phyloP scores from a whole-genome alignment of 2,329 filamentous ascomycete species.

The Macrophomina tecta region DNA sequence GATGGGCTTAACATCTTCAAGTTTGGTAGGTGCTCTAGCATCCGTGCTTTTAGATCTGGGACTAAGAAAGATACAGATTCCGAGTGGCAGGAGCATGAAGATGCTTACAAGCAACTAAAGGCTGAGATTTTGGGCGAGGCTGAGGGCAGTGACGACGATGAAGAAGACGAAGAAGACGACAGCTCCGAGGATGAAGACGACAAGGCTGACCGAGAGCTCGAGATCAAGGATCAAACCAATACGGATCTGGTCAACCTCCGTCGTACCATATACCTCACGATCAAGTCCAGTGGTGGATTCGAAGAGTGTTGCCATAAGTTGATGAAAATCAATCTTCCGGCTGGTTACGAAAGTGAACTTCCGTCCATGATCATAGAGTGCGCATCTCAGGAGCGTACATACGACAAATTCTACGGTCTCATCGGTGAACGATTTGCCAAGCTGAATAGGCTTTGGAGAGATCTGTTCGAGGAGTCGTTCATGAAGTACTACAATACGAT shows the following conservation, averaged over 20 bases:
- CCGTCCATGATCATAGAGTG: conserved; percentile 98
- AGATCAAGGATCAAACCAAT: conserved; percentile 98
- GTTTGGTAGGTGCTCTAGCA: conserved; percentile 48
- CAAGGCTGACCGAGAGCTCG: conserved; percentile 79
- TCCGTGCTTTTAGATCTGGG: too few species aligned
- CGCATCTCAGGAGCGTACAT: conserved; percentile 94
- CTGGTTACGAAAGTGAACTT: conserved; percentile 85
- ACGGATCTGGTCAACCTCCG: conserved; percentile 93
- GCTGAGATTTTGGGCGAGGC: conserved; percentile 89
- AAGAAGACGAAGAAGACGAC: conserved; percentile 69
- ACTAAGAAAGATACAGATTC: conserved; percentile 58
- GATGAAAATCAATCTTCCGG: conserved; percentile 83
- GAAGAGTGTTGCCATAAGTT: conserved; percentile 98
- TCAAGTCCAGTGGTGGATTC: conserved; percentile 94
- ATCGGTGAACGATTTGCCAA: conserved; percentile 96
- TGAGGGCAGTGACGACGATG: conserved; percentile 74
- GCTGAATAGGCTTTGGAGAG: conserved; percentile 92
- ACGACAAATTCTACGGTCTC: conserved; percentile 95
- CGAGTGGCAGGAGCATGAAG: conserved; percentile 89
- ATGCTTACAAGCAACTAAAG: conserved; percentile 86
- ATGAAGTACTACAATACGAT: conserved; percentile 96
- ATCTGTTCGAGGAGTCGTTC: conserved; percentile 90
- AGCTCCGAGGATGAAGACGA: conserved; percentile 76
- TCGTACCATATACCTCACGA: conserved; percentile 93
- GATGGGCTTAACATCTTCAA: conserved; percentile 96